Percentiles rank a stretch among this genome's conserved stretches.
Evolutionary conservation across 257 asterid genomes (phyloP).

Genomic region (Perilla frutescens): DNA sequence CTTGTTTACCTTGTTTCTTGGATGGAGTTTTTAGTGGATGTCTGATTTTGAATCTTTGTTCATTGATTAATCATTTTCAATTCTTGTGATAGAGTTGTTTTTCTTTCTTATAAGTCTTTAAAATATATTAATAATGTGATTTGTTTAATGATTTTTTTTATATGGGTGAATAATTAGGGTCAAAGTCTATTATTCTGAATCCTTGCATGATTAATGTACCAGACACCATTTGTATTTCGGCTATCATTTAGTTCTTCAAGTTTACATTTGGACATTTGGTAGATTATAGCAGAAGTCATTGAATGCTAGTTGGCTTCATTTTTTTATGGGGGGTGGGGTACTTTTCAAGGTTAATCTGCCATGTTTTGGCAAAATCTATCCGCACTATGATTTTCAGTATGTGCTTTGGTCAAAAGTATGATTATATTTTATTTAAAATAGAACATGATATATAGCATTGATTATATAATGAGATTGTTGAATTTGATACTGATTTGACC

Average conservation of each 20-base stretch:
- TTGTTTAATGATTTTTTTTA: neutral
- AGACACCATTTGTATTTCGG: neutral
- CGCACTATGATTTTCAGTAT: neutral
- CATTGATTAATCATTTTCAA: neutral
- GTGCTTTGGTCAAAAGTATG: neutral
- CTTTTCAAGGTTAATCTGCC: neutral
- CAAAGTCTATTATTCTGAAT: neutral
- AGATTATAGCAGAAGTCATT: conserved; percentile 17
- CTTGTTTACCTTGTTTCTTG: neutral
- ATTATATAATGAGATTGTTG: neutral
- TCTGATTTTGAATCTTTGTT: neutral
- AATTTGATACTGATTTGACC: neutral
- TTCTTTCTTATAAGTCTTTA: neutral
- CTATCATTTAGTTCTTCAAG: neutral
- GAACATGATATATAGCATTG: neutral
- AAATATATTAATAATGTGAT: neutral
- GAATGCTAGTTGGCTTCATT: neutral
- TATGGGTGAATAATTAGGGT: neutral
- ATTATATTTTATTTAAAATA: neutral
- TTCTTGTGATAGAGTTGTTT: neutral
- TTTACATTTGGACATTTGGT: neutral
- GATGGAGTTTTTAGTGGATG: neutral
- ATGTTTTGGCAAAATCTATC: neutral
- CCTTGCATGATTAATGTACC: neutral
- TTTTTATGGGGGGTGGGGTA: neutral